Evolutionary conservation across 2,329 filamentous ascomycete species (phyloP), one percentile per base, ranked within the genome.

Genomic region (Aphanoascus verrucosus): DNA sequence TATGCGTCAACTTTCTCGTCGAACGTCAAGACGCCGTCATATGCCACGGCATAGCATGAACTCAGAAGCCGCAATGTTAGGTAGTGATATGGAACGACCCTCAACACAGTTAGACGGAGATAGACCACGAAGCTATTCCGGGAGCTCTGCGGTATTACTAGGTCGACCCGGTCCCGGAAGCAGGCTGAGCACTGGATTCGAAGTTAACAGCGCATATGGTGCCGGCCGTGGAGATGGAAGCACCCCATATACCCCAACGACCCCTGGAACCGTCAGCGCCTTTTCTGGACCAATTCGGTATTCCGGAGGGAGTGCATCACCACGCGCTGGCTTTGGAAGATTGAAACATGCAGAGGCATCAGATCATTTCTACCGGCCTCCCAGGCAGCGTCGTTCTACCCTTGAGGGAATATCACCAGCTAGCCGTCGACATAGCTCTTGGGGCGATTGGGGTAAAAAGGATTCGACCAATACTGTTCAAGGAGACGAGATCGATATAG

Each of bases 341-440:
- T 61, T 75, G 3, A 69, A 74, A 41, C 69, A 76, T 28, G 65
- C 74, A 32, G 77, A 83, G 58, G 65, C 77, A 11, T 72, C 80
- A 1, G 88, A 94, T 65, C 88, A 88, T 0, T 97, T 93, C 64
- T 97, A 95, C 65, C 84, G 91, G 46, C 88, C 88, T 15, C 91
- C 90, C 14, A 77, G 90, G 59, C 77, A 82, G 53, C 79, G 85
- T 42, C 79, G 81, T 47, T 79, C 83, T 23, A 86, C 81, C 0
- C 69, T 80, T n/a, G 81, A 80, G 41, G 67, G 66, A 1, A 61
- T 66, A 5, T 67, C 68, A 1, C 69, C 73, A 9, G 67, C 69
- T 32, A 64, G 68, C 47, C 72, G 67, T 58, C 72, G 72, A 59
- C 65, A 74, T 64, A 62, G 68, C 52, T 72, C 74, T 31, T 68